A percentile compares a stretch with the other conserved stretches of the same genome.
Evolutionary conservation across 1,284 basidiomycete species (phyloP).

Genomic region (Ceratobasidium sp.): DNA sequence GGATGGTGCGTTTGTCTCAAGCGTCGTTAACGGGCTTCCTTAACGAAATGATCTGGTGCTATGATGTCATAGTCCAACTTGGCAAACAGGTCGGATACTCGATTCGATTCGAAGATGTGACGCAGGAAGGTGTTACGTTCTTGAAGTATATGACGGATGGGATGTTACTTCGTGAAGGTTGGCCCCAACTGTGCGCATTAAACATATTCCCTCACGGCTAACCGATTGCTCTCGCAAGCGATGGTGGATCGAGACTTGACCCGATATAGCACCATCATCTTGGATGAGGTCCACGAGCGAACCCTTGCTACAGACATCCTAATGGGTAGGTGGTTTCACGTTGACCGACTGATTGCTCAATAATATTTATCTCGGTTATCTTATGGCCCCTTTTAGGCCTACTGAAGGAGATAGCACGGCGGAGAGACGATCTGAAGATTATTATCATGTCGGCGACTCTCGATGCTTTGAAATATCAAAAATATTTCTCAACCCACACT

Average conservation of each 20-base stretch:
- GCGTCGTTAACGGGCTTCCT: too few relatives aligned
- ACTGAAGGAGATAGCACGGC: constrained; percentile 75
- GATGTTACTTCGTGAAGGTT: constrained; percentile 69
- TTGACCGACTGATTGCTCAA: too few relatives aligned
- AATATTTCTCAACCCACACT: constrained; percentile 73
- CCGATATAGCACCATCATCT: constrained; percentile 95
- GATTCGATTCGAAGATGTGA: constrained; percentile 99
- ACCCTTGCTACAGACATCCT: constrained; percentile 98
- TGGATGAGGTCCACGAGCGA: constrained; percentile 98
- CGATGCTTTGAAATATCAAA: constrained; percentile 96
- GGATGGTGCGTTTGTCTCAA: constrained; percentile 78
- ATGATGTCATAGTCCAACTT: constrained; percentile 75
- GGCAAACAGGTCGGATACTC: constrained; percentile 97
- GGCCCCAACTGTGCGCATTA: not conserved
- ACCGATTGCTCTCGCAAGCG: too few relatives aligned
- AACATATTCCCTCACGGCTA: constrained; percentile 67
- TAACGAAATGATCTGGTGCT: too few relatives aligned
- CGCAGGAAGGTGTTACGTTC: constrained; percentile 88
- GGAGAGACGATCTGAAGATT: constrained; percentile 90
- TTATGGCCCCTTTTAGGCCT: constrained; percentile 88
- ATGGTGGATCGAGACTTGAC: constrained; percentile 93
- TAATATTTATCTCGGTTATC: too few relatives aligned
- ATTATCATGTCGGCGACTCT: constrained; percentile 99
- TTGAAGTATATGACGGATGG: constrained; percentile 99
- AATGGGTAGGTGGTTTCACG: constrained; percentile 90